phyloP scores from a whole-genome alignment of 1,284 basidiomycete species.

The Cryptococcus sp. region DNA sequence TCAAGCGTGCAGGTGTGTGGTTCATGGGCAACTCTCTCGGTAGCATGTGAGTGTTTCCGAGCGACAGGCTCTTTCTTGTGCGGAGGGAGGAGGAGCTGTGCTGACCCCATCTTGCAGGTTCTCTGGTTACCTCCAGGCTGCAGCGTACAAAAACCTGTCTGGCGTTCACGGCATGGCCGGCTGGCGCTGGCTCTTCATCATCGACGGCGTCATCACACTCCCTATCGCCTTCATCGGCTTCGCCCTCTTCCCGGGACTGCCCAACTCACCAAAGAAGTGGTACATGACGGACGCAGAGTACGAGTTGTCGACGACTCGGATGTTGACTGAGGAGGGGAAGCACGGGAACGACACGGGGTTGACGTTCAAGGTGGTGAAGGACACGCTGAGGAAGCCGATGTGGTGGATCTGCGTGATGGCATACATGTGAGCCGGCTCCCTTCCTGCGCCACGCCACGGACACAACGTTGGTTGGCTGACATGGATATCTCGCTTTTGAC shows the following conservation, averaged over 20 bases:
- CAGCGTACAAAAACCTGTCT: slow-evolving; percentile 18
- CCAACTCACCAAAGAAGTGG: slow-evolving; percentile 18
- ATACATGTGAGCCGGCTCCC: slow-evolving; percentile 19
- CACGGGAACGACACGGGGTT: slow-evolving; percentile 15
- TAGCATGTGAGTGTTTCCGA: no score
- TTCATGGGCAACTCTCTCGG: neutral
- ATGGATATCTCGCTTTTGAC: no score
- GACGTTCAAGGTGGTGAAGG: slow-evolving; percentile 21
- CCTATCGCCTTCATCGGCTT: slow-evolving; percentile 22
- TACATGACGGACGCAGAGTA: neutral
- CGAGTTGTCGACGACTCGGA: no score
- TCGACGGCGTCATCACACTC: slow-evolving; percentile 16
- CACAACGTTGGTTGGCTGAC: no score
- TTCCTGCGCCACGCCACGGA: no score
- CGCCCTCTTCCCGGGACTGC: slow-evolving; percentile 29
- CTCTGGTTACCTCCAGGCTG: slow-evolving; percentile 26
- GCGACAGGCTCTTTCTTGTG: no score
- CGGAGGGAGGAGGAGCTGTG: neutral
- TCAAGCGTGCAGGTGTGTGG: slow-evolving; percentile 20
- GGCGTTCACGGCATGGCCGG: slow-evolving; percentile 12
- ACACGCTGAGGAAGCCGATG: slow-evolving; percentile 19
- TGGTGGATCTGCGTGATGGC: slow-evolving; percentile 23
- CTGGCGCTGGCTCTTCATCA: slow-evolving; percentile 25
- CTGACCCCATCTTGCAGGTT: slow-evolving; percentile 33
- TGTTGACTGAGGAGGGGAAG: neutral